Evolutionary conservation across 805 yeast genomes (phyloP).

Genomic region (Millerozyma miso): DNA sequence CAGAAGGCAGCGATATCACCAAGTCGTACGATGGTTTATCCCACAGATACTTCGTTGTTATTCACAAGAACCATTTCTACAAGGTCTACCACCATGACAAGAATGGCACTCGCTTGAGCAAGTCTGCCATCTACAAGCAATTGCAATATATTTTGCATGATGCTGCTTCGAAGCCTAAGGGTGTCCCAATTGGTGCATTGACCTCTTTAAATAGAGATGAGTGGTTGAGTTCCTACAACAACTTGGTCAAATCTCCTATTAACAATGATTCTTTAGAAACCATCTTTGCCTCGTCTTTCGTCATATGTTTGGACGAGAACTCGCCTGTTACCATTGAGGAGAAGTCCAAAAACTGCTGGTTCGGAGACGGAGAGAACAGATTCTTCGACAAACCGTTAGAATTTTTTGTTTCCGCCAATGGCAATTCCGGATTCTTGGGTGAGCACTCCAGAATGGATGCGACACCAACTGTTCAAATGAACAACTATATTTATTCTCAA

Average conservation of each 20-base stretch:
- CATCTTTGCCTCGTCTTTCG: slow-evolving; percentile 74
- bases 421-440: slow-evolving; percentile 87
- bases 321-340: slow-evolving; percentile 76
- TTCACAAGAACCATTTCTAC: slow-evolving; percentile 75
- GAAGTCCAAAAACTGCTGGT: slow-evolving; percentile 85
- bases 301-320: slow-evolving; percentile 71
- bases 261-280: slow-evolving; percentile 60
- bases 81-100: slow-evolving; percentile 58
- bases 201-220: slow-evolving; percentile 83
- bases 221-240: slow-evolving; percentile 61
- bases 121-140: slow-evolving; percentile 52
- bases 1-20: slow-evolving; percentile 57
- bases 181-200: slow-evolving; percentile 67
- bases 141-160: slow-evolving; percentile 44
- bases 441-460: slow-evolving; percentile 99
- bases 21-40: slow-evolving; percentile 43
- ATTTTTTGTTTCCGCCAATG: slow-evolving; percentile 76
- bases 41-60: slow-evolving; percentile 68
- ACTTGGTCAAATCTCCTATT: slow-evolving; percentile 54
- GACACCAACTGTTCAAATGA: slow-evolving; percentile 86
- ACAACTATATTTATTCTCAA: slow-evolving; percentile 64
- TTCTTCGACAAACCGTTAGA: slow-evolving; percentile 90
- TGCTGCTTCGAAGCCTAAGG: slow-evolving; percentile 34
- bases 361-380: slow-evolving; percentile 90
- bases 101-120: slow-evolving; percentile 41